Base-by-base conservation (phyloP, 2,329 filamentous ascomycete genomes). In the Curvularia spicifera region DNA sequence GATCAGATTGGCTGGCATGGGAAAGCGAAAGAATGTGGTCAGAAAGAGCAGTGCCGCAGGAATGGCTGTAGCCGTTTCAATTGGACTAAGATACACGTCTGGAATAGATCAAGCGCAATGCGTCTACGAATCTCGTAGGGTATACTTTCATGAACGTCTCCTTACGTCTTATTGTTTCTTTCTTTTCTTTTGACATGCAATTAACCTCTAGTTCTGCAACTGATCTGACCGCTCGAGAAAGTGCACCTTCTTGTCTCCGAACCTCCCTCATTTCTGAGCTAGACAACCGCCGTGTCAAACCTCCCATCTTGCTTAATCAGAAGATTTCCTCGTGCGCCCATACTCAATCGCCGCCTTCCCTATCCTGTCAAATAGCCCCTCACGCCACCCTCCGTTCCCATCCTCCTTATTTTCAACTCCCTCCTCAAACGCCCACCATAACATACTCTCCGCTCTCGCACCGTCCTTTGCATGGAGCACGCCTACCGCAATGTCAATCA, bases 1-100 rank as follows among this genome's bases (percentile, higher is more conserved):
- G 92, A 75, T 97, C 93, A 66, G 95, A 99, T 78, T 99, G 95
- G 95, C 82, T 99, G 70, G 94, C 94, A 56, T 99, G 95, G 95
- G 95, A 99, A 77, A 83, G 84, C 18, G 87, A 90, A 74, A 85
- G 91, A 72, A 71, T 67, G 12, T 76, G 74, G 74, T 71, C 68
- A 22, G 74, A 76, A 62, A 65, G 70, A 65, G 74, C 72, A 7
- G 70, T 77, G 51, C 74, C 74, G 0, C 64, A 62, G 57, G 73
- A 76, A 49, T 77, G 74, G 74, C 53, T 77, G 55, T 77, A 49
- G 60, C 35, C 18, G 24, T 26, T 18, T 5, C 4, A 9, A 7
- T 48, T 9, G 5, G 4, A 13, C 12, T 35, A 4, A 9, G 26
- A 39, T 29, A 26, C 3, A 50, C 9, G 1, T 24, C 10, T 20